Base-by-base conservation (phyloP, 2,329 filamentous ascomycete genomes). In the Fusarium pseudocircinatum region DNA sequence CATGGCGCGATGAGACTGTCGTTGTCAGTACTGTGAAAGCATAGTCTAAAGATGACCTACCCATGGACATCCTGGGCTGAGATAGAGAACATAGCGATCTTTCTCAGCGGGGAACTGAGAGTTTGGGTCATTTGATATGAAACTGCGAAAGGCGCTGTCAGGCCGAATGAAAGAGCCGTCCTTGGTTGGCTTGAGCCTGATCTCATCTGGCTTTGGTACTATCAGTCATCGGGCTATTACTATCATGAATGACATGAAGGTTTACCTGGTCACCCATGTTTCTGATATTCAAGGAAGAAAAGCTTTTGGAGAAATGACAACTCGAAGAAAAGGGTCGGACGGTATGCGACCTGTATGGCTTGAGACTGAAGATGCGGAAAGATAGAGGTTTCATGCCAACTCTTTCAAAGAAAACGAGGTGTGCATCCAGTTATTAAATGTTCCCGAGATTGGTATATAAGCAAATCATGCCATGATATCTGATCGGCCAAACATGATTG, bases 1-100 rank as follows among this genome's bases (percentile, higher is more conserved):
- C 70, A 94, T 83, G 2, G 92, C 92, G 54, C 93, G 88, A 78
- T 95, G 93, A 18, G 93, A 92, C 91, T 83, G n/a, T 10, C 4
- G 18, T 7, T 40, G n/a, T 72, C 13, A 44, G 64, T 14, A 12
- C 22, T 28, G n/a, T 16, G 4, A 32, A 18, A 10, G n/a, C 0
- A 4, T 6, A 16, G 1, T 8, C 0, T 7, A 34, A 24, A 9
- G 16, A 22, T 14, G 7, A 39, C 78, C n/a, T 47, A 90, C 89
- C 90, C 90, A 92, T 9, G 90, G 90, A 73, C 91, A 92, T 12
- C 86, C 86, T 10, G 85, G 85, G 44, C 89, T 88, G 50, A 91
- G 79, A 78, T 92, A 92, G 8, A 92, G 82, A 0, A 86, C 87
- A 81, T 92, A 92, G 24, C 90, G 87, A 56, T 85, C 86, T 65